These are phyloP conservation scores for Kingdonia uniflora DNA, from an alignment of 164 flowering plant genomes.

Conservation along the genomic window DNA sequence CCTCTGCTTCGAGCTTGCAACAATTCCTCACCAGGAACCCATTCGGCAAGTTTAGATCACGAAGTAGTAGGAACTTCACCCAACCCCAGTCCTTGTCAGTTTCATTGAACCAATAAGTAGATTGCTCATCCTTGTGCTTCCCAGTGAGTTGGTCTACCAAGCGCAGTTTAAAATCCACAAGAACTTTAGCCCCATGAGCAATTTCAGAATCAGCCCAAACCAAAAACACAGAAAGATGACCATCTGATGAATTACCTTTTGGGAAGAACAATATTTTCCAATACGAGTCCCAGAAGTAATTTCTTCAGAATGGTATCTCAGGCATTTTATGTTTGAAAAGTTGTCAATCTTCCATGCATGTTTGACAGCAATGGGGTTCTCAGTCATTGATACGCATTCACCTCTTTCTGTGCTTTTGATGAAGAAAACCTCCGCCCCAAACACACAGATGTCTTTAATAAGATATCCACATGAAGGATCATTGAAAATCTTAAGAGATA, in stretches of 20 bases:
- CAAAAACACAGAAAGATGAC: constrained; percentile 26
- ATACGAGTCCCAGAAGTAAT: constrained; percentile 25
- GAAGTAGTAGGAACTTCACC: constrained; percentile 19
- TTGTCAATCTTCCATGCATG: constrained; percentile 6
- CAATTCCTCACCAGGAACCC: constrained; percentile 22
- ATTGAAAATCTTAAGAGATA: constrained; percentile 7
- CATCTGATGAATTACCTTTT: constrained; percentile 10
- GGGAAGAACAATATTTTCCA: constrained; percentile 48
- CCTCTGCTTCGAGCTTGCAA: constrained; percentile 32
- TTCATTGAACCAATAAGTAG: not conserved
- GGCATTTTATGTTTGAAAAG: constrained; percentile 17
- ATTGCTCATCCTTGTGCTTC: not conserved
- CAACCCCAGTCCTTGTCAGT: constrained; percentile 20
- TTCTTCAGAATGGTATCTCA: constrained; percentile 16
- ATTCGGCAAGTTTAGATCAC: constrained; percentile 7
- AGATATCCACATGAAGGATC: constrained; percentile 7
- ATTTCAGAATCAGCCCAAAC: constrained; percentile 21
- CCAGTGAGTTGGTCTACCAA: constrained; percentile 16
- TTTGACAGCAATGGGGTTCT: not conserved
- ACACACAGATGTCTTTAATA: constrained; percentile 3
- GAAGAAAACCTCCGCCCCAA: constrained; percentile 8
- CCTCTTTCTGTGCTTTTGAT: not conserved
- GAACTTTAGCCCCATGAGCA: constrained; percentile 21
- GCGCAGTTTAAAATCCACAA: constrained; percentile 29
- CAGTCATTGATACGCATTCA: not conserved